Evolutionary conservation across 768 basidiomycete species (phyloP).

Genomic region (Kwoniella bestiolae): DNA sequence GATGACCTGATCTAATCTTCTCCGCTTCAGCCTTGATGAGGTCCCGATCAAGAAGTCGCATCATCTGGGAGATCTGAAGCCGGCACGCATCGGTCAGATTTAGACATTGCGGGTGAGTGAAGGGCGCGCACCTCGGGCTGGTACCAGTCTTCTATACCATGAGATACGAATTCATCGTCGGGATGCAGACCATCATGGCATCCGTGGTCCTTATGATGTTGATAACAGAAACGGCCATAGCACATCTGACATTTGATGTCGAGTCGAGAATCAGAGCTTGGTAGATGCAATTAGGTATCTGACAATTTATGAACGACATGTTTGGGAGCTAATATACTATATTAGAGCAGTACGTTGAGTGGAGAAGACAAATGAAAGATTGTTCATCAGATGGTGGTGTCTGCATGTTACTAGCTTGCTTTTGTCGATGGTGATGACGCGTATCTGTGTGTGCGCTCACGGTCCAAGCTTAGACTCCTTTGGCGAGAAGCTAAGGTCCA

Average conservation of each 20-base stretch:
- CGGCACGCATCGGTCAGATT: not conserved
- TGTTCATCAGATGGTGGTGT: no score
- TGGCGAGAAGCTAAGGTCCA: no score
- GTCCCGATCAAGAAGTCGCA: not conserved
- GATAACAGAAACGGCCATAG: not conserved
- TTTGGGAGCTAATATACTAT: not conserved
- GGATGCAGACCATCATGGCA: not conserved
- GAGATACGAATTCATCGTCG: not conserved
- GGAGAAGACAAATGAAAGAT: no score
- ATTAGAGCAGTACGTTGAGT: not conserved
- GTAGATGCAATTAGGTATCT: slow-evolving; percentile 10
- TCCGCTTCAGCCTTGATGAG: not conserved
- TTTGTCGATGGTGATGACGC: no score
- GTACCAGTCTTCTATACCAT: not conserved
- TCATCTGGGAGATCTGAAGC: not conserved
- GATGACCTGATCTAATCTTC: not conserved
- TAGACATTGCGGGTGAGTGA: no score
- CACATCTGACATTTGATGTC: not conserved
- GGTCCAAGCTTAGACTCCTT: no score
- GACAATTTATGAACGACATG: not conserved
- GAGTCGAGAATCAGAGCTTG: not conserved
- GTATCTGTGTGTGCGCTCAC: no score
- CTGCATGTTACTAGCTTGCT: no score
- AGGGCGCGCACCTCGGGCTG: slow-evolving; percentile 3
- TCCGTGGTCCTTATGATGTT: not conserved